Percentiles rank a stretch among this genome's conserved stretches.
These are phyloP conservation scores for Aspergillus caelatus DNA, from an alignment of 2,329 filamentous ascomycete genomes.

Conservation along the genomic window DNA sequence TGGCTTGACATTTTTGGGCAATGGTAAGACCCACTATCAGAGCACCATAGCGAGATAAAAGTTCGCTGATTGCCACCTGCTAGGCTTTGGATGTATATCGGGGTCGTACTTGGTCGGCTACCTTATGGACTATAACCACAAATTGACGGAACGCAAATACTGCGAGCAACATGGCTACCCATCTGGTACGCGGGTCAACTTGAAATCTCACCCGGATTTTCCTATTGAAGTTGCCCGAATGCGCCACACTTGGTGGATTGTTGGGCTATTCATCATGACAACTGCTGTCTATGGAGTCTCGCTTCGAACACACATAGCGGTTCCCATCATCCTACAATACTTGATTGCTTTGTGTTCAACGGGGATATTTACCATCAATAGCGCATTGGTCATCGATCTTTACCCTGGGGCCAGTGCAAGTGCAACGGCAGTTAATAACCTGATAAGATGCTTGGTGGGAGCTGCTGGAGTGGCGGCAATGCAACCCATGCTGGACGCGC, in stretches of 20 bases:
- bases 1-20: slow-evolving; percentile 47
- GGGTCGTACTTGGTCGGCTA: slow-evolving; percentile 18
- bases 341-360: slow-evolving; percentile 40
- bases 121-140: slow-evolving; percentile 17
- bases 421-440: slow-evolving; percentile 41
- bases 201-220: slow-evolving; percentile 2
- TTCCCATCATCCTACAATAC: slow-evolving; percentile 43
- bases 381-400: slow-evolving; percentile 42
- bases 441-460: slow-evolving; percentile 40
- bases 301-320: slow-evolving; percentile 37
- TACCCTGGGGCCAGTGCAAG: slow-evolving; percentile 38
- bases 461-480: slow-evolving; percentile 38
- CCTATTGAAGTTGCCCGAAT: slow-evolving; percentile 11
- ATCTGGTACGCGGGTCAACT: background rate
- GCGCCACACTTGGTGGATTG: slow-evolving; percentile 11
- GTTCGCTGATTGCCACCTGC: background rate
- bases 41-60: background rate
- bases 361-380: slow-evolving; percentile 39
- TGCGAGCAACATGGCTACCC: slow-evolving; percentile 1
- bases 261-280: slow-evolving; percentile 8
- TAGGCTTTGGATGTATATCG: slow-evolving; percentile 29
- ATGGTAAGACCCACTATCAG: slow-evolving; percentile 26
- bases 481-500: slow-evolving; percentile 35
- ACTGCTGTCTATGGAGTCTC: slow-evolving; percentile 38
- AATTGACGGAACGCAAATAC: slow-evolving; percentile 4